Evolutionary conservation across 768 basidiomycete species (phyloP).

Genomic region (Suillus tomentosus): DNA sequence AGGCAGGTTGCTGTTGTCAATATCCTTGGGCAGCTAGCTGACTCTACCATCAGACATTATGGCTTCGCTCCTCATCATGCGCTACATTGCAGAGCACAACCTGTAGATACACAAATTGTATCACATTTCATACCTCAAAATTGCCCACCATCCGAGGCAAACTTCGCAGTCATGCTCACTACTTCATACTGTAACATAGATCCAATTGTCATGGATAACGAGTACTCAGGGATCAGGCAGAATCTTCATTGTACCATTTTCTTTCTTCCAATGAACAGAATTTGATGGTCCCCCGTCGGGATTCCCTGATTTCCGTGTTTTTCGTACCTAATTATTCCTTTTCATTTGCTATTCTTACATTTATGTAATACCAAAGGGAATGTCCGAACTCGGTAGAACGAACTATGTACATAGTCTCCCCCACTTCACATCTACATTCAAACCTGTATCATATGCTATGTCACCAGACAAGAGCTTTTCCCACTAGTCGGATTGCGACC

Average conservation of each 20-base stretch:
- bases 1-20: slow-evolving; percentile 40
- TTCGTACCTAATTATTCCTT: neutral
- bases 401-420: no score
- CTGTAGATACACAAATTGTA: slow-evolving; percentile 27
- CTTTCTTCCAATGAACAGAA: neutral
- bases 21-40: slow-evolving; percentile 11
- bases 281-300: neutral
- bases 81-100: slow-evolving; percentile 56
- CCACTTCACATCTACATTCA: neutral
- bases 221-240: neutral
- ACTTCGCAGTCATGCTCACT: neutral
- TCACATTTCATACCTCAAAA: neutral
- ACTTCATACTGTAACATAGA: neutral
- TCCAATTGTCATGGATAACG: neutral
- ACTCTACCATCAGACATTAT: slow-evolving; percentile 47
- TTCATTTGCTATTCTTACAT: neutral
- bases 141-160: neutral
- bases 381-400: neutral
- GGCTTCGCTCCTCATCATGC: slow-evolving; percentile 63
- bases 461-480: neutral
- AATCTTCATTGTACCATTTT: neutral
- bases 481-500: neutral
- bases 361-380: neutral
- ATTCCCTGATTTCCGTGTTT: neutral
- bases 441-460: neutral